These are phyloP conservation scores for Podaxis carcinomalis DNA, from an alignment of 768 basidiomycete species.

Conservation along the genomic window DNA sequence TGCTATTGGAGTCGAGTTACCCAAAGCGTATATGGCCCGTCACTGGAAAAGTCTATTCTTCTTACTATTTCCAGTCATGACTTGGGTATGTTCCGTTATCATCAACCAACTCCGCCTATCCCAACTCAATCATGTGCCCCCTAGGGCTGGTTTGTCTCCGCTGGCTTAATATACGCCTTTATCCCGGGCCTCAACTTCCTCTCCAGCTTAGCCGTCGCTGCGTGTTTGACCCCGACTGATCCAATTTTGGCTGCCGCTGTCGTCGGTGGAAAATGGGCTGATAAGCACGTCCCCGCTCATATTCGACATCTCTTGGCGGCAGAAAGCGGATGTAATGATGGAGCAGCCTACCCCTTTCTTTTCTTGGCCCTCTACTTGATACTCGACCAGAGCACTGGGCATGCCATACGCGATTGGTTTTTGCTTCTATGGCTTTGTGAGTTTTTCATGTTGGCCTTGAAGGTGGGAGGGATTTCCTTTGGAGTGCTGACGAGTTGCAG, in stretches of 20 bases:
- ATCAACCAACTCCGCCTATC: constrained; percentile 4
- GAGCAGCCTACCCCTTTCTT: constrained; percentile 94
- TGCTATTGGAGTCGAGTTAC: constrained; percentile 96
- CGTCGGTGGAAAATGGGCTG: constrained; percentile 93
- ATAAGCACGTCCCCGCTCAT: constrained; percentile 92
- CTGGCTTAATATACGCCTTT: constrained; percentile 85
- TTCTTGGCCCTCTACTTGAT: constrained; percentile 87
- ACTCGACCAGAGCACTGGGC: constrained; percentile 56
- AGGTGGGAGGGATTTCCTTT: not conserved
- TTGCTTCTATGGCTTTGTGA: constrained; percentile 81
- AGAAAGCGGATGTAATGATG: constrained; percentile 94
- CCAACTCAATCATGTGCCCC: constrained; percentile 6
- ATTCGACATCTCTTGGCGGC: constrained; percentile 60
- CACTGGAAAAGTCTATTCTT: constrained; percentile 91
- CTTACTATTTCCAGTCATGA: constrained; percentile 78
- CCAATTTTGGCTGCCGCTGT: constrained; percentile 91
- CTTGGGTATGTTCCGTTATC: constrained; percentile 55
- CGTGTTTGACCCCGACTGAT: constrained; percentile 92
- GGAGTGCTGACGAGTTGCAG: constrained; percentile 32
- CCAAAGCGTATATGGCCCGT: constrained; percentile 89
- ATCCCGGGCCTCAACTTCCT: constrained; percentile 89
- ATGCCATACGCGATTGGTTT: constrained; percentile 85
- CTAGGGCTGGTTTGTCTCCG: constrained; percentile 93
- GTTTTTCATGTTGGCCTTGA: constrained; percentile 27
- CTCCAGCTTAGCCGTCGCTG: constrained; percentile 84